These are phyloP conservation scores for Rhodosporidiobolus odoratus DNA, from an alignment of 768 basidiomycete genomes.

Conservation along the genomic window DNA sequence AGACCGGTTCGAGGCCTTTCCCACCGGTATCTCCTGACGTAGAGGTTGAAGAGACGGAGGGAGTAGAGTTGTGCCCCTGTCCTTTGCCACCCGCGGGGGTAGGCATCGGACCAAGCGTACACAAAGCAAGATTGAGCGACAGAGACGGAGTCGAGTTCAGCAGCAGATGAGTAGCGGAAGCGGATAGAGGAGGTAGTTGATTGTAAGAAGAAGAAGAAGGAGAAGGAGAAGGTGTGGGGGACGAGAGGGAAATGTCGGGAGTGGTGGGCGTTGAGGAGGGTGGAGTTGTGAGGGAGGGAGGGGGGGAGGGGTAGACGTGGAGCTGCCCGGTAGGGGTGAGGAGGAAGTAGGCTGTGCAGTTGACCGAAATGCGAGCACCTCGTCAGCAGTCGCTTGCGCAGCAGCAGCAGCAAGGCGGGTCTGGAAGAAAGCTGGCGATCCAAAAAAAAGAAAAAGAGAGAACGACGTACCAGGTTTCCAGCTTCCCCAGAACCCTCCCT, in stretches of 20 bases:
- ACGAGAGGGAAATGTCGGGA: background rate
- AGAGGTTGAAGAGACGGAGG: background rate
- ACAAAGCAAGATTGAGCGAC: slow-evolving; percentile 17
- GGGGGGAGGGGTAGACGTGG: slow-evolving; percentile 28
- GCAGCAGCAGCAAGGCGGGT: too few species aligned
- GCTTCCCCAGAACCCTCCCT: slow-evolving; percentile 26
- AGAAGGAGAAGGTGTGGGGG: slow-evolving; percentile 6
- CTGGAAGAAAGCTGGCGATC: background rate
- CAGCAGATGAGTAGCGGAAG: slow-evolving; percentile 19
- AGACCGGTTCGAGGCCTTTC: slow-evolving; percentile 27
- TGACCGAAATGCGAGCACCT: too few species aligned
- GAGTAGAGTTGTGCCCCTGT: too few species aligned
- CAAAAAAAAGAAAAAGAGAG: background rate
- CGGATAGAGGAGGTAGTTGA: background rate
- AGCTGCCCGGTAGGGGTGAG: slow-evolving; percentile 34
- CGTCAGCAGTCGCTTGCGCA: too few species aligned
- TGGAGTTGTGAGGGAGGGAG: slow-evolving; percentile 3
- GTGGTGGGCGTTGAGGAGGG: background rate
- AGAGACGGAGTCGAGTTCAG: slow-evolving; percentile 19
- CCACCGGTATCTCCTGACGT: background rate
- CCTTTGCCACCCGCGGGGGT: slow-evolving; percentile 8
- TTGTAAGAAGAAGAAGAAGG: background rate
- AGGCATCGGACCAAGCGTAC: slow-evolving; percentile 38
- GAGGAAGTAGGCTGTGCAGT: slow-evolving; percentile 32
- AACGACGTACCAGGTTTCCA: slow-evolving; percentile 25